phyloP scores from a whole-genome alignment of 78 protist genomes.

The Planoprotostelium fungivorum region DNA sequence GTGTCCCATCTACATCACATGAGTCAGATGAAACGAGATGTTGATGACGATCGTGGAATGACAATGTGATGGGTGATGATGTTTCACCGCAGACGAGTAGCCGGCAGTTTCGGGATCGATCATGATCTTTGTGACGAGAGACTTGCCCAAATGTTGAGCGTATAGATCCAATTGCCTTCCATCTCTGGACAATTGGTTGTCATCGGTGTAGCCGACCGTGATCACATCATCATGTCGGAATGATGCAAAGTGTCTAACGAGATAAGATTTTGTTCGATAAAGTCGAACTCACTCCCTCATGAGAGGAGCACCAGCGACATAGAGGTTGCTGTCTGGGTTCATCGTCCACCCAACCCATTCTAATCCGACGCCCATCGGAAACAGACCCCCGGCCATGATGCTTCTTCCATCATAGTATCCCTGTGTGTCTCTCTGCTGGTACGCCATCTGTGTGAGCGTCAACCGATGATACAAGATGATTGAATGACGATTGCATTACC shows the following conservation, averaged over 20 bases:
- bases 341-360: neutral
- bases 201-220: neutral
- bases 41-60: too few species aligned
- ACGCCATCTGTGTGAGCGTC: too few species aligned
- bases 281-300: neutral
- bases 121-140: neutral
- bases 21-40: neutral
- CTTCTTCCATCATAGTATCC: neutral
- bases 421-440: neutral
- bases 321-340: neutral
- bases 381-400: neutral
- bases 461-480: too few species aligned
- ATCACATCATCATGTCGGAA: neutral
- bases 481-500: too few species aligned
- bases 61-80: neutral
- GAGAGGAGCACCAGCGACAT: neutral
- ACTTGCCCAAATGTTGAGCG: neutral
- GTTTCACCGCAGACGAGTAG: neutral
- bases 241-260: neutral
- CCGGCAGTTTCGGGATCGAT: neutral
- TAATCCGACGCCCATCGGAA: neutral
- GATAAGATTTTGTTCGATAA: neutral
- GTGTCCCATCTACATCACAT: neutral
- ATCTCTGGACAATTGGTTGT: neutral
- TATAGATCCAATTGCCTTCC: neutral